Base-by-base conservation (phyloP, 768 basidiomycete species). In the Cystoderma amianthinum region DNA sequence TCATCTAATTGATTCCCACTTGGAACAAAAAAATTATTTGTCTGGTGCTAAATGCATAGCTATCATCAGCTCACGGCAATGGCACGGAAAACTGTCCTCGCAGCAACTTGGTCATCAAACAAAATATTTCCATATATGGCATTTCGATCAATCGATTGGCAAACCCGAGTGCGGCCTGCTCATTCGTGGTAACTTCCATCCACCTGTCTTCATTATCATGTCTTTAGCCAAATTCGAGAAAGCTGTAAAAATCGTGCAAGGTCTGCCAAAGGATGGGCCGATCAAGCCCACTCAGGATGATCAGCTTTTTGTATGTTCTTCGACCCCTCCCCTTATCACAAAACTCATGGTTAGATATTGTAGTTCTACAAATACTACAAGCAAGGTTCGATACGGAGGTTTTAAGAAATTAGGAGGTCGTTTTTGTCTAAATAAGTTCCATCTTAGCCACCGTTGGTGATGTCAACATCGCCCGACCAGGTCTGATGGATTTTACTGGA, bases 361-460 rank as follows among this genome's bases (percentile, higher is more conserved):
- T 44, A 97, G 94, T 96, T 96, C 73, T 99, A 98, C 72, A 74
- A 72, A 51, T 78, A 83, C 62, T 97, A 71, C 78, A 99, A 98
- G 75, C 93, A 95, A 73, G 90, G 91, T 85, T 41, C 34, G 60
- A 41, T 38, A 16, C 46, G 33, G 39, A 38, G 16, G 11, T 38
- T 10, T 21, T 40, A 30, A n/a, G n/a, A n/a, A n/a, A n/a, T 36
- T 19, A 13, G 19, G 19, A 15, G 22, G 9, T 21, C 30, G 12
- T 32, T 23, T 42, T 48, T 39, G n/a, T n/a, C n/a, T n/a, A n/a
- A n/a, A n/a, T n/a, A n/a, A n/a, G n/a, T 43, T 22, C n/a, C 43
- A 4, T 43, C 22, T 12, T 43, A 92, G 91, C 77, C 34, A 90
- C 71, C 5, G 55, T 78, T 25, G 92, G 93, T 38, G 82, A 94